Percentiles rank a stretch among this genome's conserved stretches.
Evolutionary conservation across 345 rosid genomes (phyloP).

Genomic region (Brassica incana): DNA sequence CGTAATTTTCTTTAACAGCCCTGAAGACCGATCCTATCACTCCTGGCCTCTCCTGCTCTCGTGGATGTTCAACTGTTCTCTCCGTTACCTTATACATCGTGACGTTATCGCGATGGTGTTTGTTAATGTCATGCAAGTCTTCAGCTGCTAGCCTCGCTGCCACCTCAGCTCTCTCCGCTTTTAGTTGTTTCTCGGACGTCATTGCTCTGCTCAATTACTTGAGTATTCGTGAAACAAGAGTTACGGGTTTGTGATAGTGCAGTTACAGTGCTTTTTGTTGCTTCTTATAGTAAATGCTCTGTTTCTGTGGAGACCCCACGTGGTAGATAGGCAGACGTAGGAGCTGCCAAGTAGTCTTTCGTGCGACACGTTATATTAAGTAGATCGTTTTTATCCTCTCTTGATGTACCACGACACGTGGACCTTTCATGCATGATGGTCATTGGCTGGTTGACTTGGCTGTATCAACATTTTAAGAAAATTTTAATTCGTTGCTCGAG

Average conservation of each 20-base stretch:
- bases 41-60: conserved; percentile 51
- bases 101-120: conserved; percentile 28
- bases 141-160: conserved; percentile 47
- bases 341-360: conserved; percentile 25
- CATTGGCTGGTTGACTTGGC: background rate
- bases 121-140: conserved; percentile 50
- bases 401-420: conserved; percentile 16
- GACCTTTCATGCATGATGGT: conserved; percentile 21
- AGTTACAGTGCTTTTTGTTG: conserved; percentile 3
- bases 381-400: background rate
- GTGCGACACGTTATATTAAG: background rate
- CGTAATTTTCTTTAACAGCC: conserved; percentile 54
- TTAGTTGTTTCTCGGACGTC: conserved; percentile 58
- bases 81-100: conserved; percentile 31
- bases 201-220: conserved; percentile 23
- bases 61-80: conserved; percentile 28
- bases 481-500: background rate
- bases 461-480: background rate
- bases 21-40: conserved; percentile 59
- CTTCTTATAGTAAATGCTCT: conserved; percentile 12
- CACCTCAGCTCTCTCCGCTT: conserved; percentile 52
- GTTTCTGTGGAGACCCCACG: conserved; percentile 19
- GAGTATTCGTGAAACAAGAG: background rate
- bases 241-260: background rate
- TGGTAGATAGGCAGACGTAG: background rate